Evolutionary conservation across 495 filamentous ascomycete species (phyloP), one percentile per base, ranked within the genome.

Genomic region (Penicillium roqueforti): DNA sequence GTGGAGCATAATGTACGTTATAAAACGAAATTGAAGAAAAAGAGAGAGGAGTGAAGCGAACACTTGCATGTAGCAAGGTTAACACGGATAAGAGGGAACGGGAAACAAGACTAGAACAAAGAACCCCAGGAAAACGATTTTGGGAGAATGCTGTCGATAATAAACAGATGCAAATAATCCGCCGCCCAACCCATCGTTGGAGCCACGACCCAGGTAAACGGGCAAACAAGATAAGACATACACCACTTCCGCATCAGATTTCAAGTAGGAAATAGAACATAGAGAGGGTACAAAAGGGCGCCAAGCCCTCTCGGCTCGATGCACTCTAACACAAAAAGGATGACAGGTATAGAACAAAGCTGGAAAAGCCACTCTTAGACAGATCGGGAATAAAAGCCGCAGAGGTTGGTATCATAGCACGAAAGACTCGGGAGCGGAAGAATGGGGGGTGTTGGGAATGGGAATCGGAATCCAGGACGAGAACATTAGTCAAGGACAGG

Each of bases 391-490:
- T 61, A 65, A 63, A 66, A 62, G 67, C 62, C 66, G 60, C 61
- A 62, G 59, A 68, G 56, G 54, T 54, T 75, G 72, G 72, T 75
- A 75, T 75, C 72, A 75, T 72, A 58, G 67, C 50, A 66, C 65
- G 63, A 64, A 68, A 69, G 58, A 71, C 60, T 67, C 66, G 57
- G 59, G 57, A 59, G 53, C 58, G 65, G 65, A 56, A 45, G 26
- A 31, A 50, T 19, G 42, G 16, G 42, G 5, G 18, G 40, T 42
- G 39, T 42, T 54, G 53, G 26, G 18, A 19, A 20, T n/a, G 36
- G 53, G 51, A 53, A 39, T 31, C 34, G 47, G 51, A 50, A 41
- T 68, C 66, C 65, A 69, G 49, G 63, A 57, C 58, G 68, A 57
- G 65, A 58, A 68, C 62, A 63, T 60, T 62, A 68, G 68, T 69